phyloP scores from a whole-genome alignment of 176 grass and related monocot genomes.

The Pontederia paniculata region DNA sequence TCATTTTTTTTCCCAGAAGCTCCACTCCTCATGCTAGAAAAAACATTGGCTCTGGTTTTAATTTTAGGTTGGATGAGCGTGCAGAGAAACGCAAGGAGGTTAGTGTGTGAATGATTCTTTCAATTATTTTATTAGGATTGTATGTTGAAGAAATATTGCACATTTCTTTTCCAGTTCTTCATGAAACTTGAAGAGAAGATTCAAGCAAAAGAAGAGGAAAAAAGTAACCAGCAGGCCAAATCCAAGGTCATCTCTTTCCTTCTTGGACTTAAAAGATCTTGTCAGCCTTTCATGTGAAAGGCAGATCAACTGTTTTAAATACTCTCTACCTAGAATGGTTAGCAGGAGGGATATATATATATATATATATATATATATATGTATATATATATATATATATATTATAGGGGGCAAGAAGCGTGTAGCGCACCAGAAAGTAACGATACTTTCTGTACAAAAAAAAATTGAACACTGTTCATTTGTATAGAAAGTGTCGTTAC shows the following conservation, averaged over 20 bases:
- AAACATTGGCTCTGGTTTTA: slow-evolving; percentile 47
- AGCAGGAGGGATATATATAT: too few species aligned
- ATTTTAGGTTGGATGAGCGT: slow-evolving; percentile 71
- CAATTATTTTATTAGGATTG: neutral
- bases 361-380: too few species aligned
- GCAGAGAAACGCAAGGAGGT: slow-evolving; percentile 99
- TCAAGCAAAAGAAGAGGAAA: slow-evolving; percentile 76
- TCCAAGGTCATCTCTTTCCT: slow-evolving; percentile 45
- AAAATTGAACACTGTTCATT: too few species aligned
- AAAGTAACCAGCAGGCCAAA: slow-evolving; percentile 77
- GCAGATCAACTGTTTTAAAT: too few species aligned
- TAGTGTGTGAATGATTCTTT: neutral
- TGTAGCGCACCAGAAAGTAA: too few species aligned
- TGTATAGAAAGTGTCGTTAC: too few species aligned
- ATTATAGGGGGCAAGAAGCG: too few species aligned
- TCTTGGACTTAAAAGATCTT: slow-evolving; percentile 7
- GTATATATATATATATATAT: too few species aligned
- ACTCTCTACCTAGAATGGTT: too few species aligned
- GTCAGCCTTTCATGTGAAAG: neutral
- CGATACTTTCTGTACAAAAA: too few species aligned
- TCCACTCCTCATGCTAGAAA: slow-evolving; percentile 39
- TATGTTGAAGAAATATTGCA: slow-evolving; percentile 2
- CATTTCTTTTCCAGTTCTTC: slow-evolving; percentile 50
- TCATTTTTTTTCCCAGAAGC: slow-evolving; percentile 33
- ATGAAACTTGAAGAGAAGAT: slow-evolving; percentile 91